A percentile compares a stretch with the other conserved stretches of the same genome.
phyloP scores from a whole-genome alignment of 805 yeast genomes.

The Ascoidea rubescens region DNA sequence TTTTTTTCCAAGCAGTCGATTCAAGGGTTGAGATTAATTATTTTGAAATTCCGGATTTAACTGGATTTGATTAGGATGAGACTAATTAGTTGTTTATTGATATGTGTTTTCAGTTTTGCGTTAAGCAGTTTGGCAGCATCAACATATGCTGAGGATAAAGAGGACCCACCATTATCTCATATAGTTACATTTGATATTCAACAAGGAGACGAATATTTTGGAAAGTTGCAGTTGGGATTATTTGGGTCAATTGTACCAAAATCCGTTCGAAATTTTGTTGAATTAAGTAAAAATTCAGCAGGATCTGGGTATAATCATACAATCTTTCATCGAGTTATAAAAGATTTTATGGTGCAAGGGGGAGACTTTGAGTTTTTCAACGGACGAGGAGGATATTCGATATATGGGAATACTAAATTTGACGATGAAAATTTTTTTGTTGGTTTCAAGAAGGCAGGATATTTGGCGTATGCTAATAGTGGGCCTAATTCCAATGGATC shows the following conservation, averaged over 20 bases:
- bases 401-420: conserved; percentile 52
- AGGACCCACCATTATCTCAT: conserved; percentile 39
- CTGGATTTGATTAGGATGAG: no score
- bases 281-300: conserved; percentile 30
- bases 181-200: conserved; percentile 26
- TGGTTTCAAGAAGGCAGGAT: conserved; percentile 55
- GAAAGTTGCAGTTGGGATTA: conserved; percentile 40
- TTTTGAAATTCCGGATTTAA: no score
- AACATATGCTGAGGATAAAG: conserved; percentile 1
- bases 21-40: no score
- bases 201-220: conserved; percentile 20
- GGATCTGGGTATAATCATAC: conserved; percentile 40
- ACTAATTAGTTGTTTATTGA: no score
- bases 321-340: conserved; percentile 60
- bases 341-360: conserved; percentile 72
- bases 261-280: conserved; percentile 46
- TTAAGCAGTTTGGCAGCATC: background rate
- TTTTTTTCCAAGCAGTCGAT: no score
- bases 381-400: conserved; percentile 71
- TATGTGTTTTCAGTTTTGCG: no score
- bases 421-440: conserved; percentile 65
- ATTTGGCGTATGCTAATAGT: conserved; percentile 60
- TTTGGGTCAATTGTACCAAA: conserved; percentile 55
- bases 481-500: conserved; percentile 59
- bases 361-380: conserved; percentile 61